Evolutionary conservation across 345 rosid species (phyloP), one percentile per base, ranked within the genome.

Genomic region (Euclidium syriacum): DNA sequence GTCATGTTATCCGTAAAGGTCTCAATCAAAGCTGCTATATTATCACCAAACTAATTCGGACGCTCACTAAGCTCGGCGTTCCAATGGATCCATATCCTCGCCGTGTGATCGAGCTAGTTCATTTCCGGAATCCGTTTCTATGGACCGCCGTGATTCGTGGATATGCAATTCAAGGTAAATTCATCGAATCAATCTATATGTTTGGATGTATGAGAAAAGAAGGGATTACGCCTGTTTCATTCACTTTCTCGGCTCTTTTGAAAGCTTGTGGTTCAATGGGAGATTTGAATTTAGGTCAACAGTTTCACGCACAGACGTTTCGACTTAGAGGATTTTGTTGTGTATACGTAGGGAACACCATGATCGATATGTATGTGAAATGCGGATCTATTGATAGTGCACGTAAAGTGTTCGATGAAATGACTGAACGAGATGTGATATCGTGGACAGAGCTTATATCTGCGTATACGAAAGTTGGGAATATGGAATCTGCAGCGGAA

Each of bases 91-190:
- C 74, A 5, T 89, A 87, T 58, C 78, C 86, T 16, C 83, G 68
- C 50, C 77, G 78, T 53, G 71, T 81, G 30, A 79, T 92, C 48
- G 67, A 78, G 6, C 81, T 71, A 47, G 88, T 90, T 47, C 35
- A 53, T 2, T 55, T 65, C 60, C 87, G 83, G 0, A 89, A 81
- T 36, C 84, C 96, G 0, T 92, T 92, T 75, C 79, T 89, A 3
- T 89, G 84, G 79, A 85, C 91, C 1, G 84, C 94, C 4, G 74
- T 89, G 24, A 79, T 89, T 46, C 76, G 98, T 17, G 94, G 89
- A 0, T 85, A 85, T 44, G 48, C 75, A 23, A 38, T 73, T 12
- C 75, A 81, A 59, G 85, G 84, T 12, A 18, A 46, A 4, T 27
- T 84, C 1, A 8, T 14, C 12, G 80, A 82, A n/a, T 72, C 85